phyloP scores from a whole-genome alignment of 1,284 basidiomycete genomes.

The Cutaneotrichosporon cavernicola region DNA sequence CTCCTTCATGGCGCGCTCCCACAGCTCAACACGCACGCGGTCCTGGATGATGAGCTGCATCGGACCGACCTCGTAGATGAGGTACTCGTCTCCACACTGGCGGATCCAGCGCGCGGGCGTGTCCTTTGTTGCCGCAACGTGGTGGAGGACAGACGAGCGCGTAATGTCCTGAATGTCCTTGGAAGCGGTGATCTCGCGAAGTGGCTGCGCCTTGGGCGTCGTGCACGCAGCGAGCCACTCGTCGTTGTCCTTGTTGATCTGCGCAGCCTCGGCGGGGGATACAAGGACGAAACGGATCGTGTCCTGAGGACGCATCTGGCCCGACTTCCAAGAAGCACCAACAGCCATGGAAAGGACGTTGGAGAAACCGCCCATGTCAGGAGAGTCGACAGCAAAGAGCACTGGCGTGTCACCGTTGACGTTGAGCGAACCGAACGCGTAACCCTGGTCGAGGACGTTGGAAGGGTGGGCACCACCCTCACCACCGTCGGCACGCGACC shows the following conservation, averaged over 20 bases:
- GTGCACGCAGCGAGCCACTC: slow-evolving; percentile 16
- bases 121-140: slow-evolving; percentile 13
- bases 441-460: slow-evolving; percentile 69
- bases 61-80: slow-evolving; percentile 62
- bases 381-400: slow-evolving; percentile 40
- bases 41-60: slow-evolving; percentile 59
- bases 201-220: slow-evolving; percentile 12
- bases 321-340: slow-evolving; percentile 37
- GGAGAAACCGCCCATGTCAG: slow-evolving; percentile 36
- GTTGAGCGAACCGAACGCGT: slow-evolving; percentile 61
- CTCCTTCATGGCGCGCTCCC: slow-evolving; percentile 56
- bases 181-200: slow-evolving; percentile 17
- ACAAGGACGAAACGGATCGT: slow-evolving; percentile 50
- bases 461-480: slow-evolving; percentile 71
- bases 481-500: slow-evolving; percentile 64
- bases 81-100: slow-evolving; percentile 61
- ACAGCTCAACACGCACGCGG: slow-evolving; percentile 61
- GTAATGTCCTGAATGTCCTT: slow-evolving; percentile 19
- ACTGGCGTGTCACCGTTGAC: slow-evolving; percentile 72
- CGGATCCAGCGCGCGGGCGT: slow-evolving; percentile 22
- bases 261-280: slow-evolving; percentile 49
- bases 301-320: slow-evolving; percentile 46
- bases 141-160: slow-evolving; percentile 19
- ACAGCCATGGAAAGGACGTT: slow-evolving; percentile 24
- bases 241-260: slow-evolving; percentile 19